These are phyloP conservation scores for Comarum palustre DNA, from an alignment of 306 rosid genomes.

Conservation along the genomic window DNA sequence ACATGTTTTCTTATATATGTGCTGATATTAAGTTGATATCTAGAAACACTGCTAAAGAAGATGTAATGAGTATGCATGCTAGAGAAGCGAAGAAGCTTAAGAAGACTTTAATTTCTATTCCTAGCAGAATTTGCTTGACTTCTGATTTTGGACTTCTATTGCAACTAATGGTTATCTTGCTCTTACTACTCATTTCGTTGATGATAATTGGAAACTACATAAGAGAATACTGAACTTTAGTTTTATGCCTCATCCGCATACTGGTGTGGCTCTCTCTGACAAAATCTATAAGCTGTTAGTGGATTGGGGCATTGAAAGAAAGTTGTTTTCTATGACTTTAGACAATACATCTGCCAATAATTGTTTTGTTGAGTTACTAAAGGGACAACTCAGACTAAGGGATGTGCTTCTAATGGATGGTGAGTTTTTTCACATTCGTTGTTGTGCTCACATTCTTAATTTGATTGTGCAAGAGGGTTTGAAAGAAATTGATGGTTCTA, in stretches of 20 bases:
- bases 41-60: background rate
- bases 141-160: constrained; percentile 1
- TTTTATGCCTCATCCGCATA: background rate
- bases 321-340: background rate
- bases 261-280: background rate
- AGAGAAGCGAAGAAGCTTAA: background rate
- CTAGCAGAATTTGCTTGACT: background rate
- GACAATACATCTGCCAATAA: background rate
- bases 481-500: background rate
- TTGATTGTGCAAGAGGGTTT: background rate
- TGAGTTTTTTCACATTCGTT: background rate
- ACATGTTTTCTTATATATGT: background rate
- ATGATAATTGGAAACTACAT: background rate
- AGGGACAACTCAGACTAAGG: background rate
- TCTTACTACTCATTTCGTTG: background rate
- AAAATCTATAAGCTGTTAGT: background rate
- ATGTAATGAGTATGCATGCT: constrained; percentile 2
- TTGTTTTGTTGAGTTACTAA: background rate
- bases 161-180: background rate
- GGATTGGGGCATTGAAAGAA: background rate
- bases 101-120: background rate
- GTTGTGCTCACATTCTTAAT: background rate
- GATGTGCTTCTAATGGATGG: background rate
- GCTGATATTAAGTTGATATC: background rate
- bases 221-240: background rate